A percentile compares a stretch with the other conserved stretches of the same genome.
Conservation (phyloP, 805 yeast genomes). For the Wickerhamomyces silvicola region DNA sequence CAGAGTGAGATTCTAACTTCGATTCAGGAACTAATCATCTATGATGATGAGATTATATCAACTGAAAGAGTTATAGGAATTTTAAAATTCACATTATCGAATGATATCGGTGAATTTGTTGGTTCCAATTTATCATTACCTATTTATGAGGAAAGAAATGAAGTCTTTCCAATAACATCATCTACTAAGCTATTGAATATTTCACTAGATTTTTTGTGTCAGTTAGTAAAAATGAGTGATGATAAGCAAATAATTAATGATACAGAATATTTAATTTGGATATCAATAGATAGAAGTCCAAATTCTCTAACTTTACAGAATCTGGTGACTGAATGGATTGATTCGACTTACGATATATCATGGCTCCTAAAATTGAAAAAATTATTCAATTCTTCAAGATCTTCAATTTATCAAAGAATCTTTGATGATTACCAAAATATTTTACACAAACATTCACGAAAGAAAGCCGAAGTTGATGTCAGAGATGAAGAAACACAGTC, state of each 20-base stretch:
- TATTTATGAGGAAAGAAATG: conserved; percentile 33
- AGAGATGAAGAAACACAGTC: conserved; percentile 44
- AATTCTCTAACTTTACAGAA: conserved; percentile 35
- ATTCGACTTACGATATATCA: conserved; percentile 36
- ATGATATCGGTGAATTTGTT: conserved; percentile 25
- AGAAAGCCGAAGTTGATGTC: conserved; percentile 29
- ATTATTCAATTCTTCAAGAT: conserved; percentile 39
- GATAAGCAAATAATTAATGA: conserved; percentile 36
- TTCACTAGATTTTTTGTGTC: conserved; percentile 52
- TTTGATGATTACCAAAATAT: conserved; percentile 36
- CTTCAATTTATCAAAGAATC: conserved; percentile 34
- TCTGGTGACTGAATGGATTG: conserved; percentile 56
- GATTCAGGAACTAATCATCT: conserved; percentile 41
- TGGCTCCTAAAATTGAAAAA: conserved; percentile 58
- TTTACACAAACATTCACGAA: conserved; percentile 30
- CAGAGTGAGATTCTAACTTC: conserved; percentile 34
- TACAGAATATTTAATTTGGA: conserved; percentile 55
- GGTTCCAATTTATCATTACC: conserved; percentile 24
- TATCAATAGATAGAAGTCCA: conserved; percentile 42
- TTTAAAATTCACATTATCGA: conserved; percentile 26
- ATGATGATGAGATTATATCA: conserved; percentile 33
- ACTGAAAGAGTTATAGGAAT: conserved; percentile 23
- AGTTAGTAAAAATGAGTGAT: conserved; percentile 51
- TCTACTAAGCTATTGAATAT: conserved; percentile 33
- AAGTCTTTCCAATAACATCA: conserved; percentile 40